phyloP scores from a whole-genome alignment of 2,329 filamentous ascomycete genomes.

The Neofusicoccum umdonicola region DNA sequence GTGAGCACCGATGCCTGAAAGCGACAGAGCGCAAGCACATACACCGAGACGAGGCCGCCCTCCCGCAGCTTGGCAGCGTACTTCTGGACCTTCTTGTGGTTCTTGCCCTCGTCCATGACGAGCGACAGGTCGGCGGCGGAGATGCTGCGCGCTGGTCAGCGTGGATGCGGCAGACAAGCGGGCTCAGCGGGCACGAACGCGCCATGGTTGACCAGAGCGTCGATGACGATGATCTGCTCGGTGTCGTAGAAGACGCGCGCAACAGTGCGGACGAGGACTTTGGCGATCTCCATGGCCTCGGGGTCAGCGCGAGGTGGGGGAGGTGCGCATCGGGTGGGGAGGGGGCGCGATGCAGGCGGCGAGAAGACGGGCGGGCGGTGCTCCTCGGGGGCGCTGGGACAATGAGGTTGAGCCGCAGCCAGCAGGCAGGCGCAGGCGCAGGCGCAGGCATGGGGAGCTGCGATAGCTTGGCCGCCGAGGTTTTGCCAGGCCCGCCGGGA shows the following conservation, averaged over 20 bases:
- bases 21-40: conserved; percentile 36
- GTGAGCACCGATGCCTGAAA: not conserved
- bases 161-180: conserved; percentile 5
- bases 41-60: conserved; percentile 81
- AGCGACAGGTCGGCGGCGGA: conserved; percentile 85
- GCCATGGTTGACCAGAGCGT: conserved; percentile 74
- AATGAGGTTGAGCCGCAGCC: not conserved
- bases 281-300: conserved; percentile 60
- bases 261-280: conserved; percentile 81
- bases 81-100: conserved; percentile 88
- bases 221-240: conserved; percentile 76
- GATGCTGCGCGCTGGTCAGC: conserved; percentile 50
- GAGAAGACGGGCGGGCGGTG: not conserved
- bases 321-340: not conserved
- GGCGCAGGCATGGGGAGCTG: not conserved
- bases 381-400: not conserved
- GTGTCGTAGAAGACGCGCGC: conserved; percentile 84
- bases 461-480: not conserved
- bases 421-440: not conserved
- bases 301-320: not conserved
- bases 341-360: conserved; percentile 1
- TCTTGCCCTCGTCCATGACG: conserved; percentile 70
- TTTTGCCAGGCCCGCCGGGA: not conserved
- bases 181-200: conserved; percentile 49
- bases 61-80: conserved; percentile 81